phyloP scores from a whole-genome alignment of 2,329 filamentous ascomycete genomes.

The Talaromyces sp. region DNA sequence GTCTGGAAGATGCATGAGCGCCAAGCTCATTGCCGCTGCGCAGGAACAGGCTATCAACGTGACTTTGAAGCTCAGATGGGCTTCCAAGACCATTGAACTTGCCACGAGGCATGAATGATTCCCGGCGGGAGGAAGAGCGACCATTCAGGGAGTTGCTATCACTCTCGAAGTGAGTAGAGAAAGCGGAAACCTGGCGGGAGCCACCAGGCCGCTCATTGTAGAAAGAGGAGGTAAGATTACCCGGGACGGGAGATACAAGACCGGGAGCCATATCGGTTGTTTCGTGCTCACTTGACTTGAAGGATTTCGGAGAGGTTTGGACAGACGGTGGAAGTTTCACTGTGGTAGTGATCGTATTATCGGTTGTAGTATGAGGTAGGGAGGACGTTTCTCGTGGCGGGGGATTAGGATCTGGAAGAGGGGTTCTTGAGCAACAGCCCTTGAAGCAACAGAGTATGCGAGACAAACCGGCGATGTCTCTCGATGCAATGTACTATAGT shows the following conservation, averaged over 20 bases:
- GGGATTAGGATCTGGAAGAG: conserved; percentile 10
- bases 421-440: conserved; percentile 19
- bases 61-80: conserved; percentile 30
- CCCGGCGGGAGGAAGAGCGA: conserved; percentile 22
- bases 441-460: conserved; percentile 20
- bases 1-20: conserved; percentile 27
- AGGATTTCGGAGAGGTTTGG: conserved; percentile 5
- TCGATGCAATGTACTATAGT: conserved; percentile 1
- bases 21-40: conserved; percentile 36
- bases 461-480: conserved; percentile 17
- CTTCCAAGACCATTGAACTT: conserved; percentile 21
- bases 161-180: conserved; percentile 21
- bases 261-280: conserved; percentile 21
- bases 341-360: conserved; percentile 3
- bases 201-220: conserved; percentile 14
- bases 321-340: conserved; percentile 7
- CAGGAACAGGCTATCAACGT: conserved; percentile 34
- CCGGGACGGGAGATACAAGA: conserved; percentile 21
- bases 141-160: conserved; percentile 26
- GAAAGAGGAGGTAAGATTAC: conserved; percentile 21
- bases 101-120: conserved; percentile 15
- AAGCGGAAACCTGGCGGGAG: conserved; percentile 18
- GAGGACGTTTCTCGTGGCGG: conserved; percentile 9
- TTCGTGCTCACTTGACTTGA: conserved; percentile 1
- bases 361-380: background rate